phyloP scores from a whole-genome alignment of 768 basidiomycete species.

The Phylloporus sp. region DNA sequence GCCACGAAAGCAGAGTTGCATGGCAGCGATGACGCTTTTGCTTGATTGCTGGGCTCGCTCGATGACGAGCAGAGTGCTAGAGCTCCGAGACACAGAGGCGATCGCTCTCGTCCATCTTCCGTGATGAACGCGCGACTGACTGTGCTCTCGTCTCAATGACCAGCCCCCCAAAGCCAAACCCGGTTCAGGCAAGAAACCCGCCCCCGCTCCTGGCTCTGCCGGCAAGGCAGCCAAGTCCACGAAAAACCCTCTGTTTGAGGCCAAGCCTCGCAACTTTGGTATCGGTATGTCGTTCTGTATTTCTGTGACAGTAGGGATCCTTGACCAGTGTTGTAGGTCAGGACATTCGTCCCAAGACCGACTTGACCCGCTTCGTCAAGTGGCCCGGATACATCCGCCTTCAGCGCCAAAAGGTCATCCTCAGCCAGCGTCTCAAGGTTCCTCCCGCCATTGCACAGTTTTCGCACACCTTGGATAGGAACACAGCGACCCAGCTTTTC shows the following conservation, averaged over 20 bases:
- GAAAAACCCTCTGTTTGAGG: constrained; percentile 97
- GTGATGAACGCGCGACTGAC: constrained; percentile 32
- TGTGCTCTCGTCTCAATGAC: constrained; percentile 81
- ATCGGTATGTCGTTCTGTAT: constrained; percentile 62
- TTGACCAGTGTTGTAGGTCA: constrained; percentile 55
- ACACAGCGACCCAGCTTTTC: constrained; percentile 97
- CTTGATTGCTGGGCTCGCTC: constrained; percentile 39
- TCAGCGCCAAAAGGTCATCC: constrained; percentile 97
- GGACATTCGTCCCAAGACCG: constrained; percentile 83
- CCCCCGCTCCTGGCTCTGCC: constrained; percentile 77
- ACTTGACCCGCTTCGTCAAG: constrained; percentile 96
- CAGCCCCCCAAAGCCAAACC: constrained; percentile 72
- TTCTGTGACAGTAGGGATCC: background rate
- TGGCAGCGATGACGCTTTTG: constrained; percentile 35
- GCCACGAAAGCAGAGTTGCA: constrained; percentile 36
- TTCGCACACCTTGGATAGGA: constrained; percentile 97
- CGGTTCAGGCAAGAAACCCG: constrained; percentile 77
- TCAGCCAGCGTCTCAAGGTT: constrained; percentile 95
- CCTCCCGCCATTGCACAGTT: constrained; percentile 98
- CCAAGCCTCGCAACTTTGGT: constrained; percentile 87
- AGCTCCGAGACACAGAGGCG: constrained; percentile 45
- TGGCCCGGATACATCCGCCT: constrained; percentile 99
- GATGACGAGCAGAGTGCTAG: constrained; percentile 37
- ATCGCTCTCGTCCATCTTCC: constrained; percentile 22
- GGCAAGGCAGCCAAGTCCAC: constrained; percentile 67